Conservation (phyloP, 192 early-diverging fungal genomes). For the Coemansia sp. region DNA sequence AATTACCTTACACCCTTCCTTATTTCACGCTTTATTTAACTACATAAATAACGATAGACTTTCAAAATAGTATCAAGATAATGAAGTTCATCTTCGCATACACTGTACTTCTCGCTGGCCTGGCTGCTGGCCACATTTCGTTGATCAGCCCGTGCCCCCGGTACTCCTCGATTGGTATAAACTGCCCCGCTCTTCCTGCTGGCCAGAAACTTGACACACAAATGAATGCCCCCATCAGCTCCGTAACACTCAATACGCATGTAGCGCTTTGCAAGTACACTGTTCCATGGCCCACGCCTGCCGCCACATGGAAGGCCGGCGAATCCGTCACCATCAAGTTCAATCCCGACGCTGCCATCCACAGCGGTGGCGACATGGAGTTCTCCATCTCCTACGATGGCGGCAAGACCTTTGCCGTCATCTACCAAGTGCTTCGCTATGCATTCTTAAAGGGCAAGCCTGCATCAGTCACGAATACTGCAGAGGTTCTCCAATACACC, state of each 20-base stretch:
- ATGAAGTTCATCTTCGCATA: background rate
- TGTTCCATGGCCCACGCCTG: conserved; percentile 57
- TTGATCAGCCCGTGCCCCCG: conserved; percentile 29
- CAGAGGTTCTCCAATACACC: conserved; percentile 10
- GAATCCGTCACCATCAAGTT: conserved; percentile 50
- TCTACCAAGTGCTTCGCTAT: conserved; percentile 38
- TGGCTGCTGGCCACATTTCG: conserved; percentile 16
- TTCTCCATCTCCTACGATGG: conserved; percentile 65
- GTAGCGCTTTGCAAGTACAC: conserved; percentile 58
- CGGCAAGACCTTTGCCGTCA: conserved; percentile 59
- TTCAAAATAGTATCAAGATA: too few relatives aligned
- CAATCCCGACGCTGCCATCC: conserved; percentile 39
- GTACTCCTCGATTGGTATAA: conserved; percentile 8
- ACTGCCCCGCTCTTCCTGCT: conserved; percentile 46
- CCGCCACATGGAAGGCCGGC: conserved; percentile 58
- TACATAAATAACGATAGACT: too few relatives aligned
- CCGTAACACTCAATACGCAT: background rate
- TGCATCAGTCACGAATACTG: background rate
- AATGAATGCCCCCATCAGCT: conserved; percentile 34
- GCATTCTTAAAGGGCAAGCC: conserved; percentile 31
- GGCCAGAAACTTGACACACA: conserved; percentile 38
- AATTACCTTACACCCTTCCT: too few relatives aligned
- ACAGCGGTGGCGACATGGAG: conserved; percentile 67
- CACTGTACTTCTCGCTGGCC: background rate
- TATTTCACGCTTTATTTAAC: too few relatives aligned